A percentile compares a stretch with the other conserved stretches of the same genome.
These are phyloP conservation scores for Exobasidium cylindrosporum DNA, from an alignment of 1,284 basidiomycete species.

Conservation along the genomic window DNA sequence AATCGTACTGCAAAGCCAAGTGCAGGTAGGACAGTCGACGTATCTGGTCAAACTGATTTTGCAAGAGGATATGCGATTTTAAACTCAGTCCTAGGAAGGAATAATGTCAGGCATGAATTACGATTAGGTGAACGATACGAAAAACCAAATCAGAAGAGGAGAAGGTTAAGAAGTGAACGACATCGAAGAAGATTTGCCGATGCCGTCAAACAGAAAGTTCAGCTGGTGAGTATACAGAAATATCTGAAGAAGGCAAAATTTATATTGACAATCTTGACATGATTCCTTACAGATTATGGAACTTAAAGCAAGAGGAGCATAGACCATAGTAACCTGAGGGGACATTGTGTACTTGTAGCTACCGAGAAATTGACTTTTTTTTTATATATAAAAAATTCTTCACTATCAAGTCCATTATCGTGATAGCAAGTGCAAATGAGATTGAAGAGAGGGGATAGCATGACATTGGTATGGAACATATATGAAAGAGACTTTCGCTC, in stretches of 20 bases:
- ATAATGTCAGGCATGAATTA: constrained; percentile 49
- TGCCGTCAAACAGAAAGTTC: constrained; percentile 51
- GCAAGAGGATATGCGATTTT: constrained; percentile 28
- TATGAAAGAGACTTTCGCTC: too few relatives aligned
- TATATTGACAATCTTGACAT: background rate
- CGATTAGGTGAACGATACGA: constrained; percentile 47
- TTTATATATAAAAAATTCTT: too few relatives aligned
- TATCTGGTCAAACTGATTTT: constrained; percentile 15
- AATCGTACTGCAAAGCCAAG: constrained; percentile 1
- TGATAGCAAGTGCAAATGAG: too few relatives aligned
- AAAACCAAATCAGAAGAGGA: constrained; percentile 51
- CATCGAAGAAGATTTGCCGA: constrained; percentile 52
- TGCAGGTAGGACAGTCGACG: background rate
- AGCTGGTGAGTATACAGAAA: constrained; percentile 35
- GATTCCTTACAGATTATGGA: constrained; percentile 39
- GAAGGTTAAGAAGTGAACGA: constrained; percentile 48
- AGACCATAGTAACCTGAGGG: too few relatives aligned
- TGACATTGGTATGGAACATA: too few relatives aligned
- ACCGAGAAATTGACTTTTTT: too few relatives aligned
- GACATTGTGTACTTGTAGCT: too few relatives aligned
- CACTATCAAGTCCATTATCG: too few relatives aligned
- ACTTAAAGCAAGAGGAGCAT: constrained; percentile 49
- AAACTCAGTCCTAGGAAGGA: constrained; percentile 26
- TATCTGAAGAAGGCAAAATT: background rate
- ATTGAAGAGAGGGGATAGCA: too few relatives aligned